Percentiles rank a stretch among this genome's conserved stretches.
Conservation (phyloP, 768 basidiomycete species). For the Russula sp. region DNA sequence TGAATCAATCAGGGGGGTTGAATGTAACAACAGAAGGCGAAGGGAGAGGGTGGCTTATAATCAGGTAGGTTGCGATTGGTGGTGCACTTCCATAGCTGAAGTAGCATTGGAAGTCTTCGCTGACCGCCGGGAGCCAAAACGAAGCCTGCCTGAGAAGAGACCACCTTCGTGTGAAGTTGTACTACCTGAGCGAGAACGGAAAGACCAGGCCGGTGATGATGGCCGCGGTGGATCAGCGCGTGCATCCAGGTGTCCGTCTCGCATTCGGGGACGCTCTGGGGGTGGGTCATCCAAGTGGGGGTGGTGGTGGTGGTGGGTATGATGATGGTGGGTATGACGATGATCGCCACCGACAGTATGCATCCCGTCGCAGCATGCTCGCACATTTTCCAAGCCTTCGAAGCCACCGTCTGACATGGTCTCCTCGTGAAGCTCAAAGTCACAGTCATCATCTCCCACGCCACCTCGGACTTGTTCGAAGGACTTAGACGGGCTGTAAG, state of each 20-base stretch:
- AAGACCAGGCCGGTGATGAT: constrained; percentile 77
- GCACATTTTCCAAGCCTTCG: constrained; percentile 92
- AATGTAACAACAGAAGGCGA: background rate
- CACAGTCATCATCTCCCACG: constrained; percentile 49
- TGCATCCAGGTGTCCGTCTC: constrained; percentile 49
- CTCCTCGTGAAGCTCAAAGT: constrained; percentile 80
- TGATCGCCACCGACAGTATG: constrained; percentile 72
- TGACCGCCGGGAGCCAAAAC: constrained; percentile 71
- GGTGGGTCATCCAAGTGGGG: constrained; percentile 29
- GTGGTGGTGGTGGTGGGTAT: constrained; percentile 41
- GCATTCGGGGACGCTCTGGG: constrained; percentile 34
- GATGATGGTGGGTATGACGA: constrained; percentile 50
- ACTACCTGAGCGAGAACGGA: constrained; percentile 77
- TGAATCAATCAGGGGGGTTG: background rate
- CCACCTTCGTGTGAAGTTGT: constrained; percentile 62
- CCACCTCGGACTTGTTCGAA: constrained; percentile 33
- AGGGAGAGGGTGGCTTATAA: background rate
- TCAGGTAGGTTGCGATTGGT: constrained; percentile 1
- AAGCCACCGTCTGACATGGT: constrained; percentile 70
- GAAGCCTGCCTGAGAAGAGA: constrained; percentile 64
- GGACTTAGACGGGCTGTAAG: constrained; percentile 68
- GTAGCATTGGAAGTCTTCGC: constrained; percentile 31
- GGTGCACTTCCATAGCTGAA: constrained; percentile 19
- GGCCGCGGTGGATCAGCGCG: constrained; percentile 51
- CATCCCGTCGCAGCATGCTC: constrained; percentile 83